Conservation (phyloP, 371 early-diverging fungal genomes). For the Rhizopus sp. region DNA sequence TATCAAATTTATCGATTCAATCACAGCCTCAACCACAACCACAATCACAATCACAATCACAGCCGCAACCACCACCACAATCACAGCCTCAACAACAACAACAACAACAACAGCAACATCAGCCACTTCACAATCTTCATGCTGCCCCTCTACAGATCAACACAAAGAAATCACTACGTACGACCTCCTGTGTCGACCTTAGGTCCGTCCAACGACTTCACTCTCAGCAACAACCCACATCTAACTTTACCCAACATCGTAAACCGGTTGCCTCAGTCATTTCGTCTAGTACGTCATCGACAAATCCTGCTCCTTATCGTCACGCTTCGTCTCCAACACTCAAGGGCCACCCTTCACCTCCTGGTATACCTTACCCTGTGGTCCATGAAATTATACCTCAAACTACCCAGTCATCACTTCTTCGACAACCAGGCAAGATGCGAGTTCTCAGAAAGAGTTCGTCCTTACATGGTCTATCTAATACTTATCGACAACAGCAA, state of each 20-base stretch:
- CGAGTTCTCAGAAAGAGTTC: conserved; percentile 20
- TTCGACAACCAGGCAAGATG: conserved; percentile 20
- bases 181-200: conserved; percentile 24
- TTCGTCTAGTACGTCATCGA: conserved; percentile 9
- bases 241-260: conserved; percentile 13
- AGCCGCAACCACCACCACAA: no score
- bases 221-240: conserved; percentile 1
- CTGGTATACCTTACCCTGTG: not conserved
- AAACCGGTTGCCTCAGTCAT: conserved; percentile 19
- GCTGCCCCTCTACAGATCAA: conserved; percentile 18
- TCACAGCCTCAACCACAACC: not conserved
- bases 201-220: conserved; percentile 19
- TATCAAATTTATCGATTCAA: conserved; percentile 17
- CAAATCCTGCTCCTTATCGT: conserved; percentile 13
- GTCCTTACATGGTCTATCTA: conserved; percentile 20
- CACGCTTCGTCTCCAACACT: not conserved
- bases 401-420: conserved; percentile 15
- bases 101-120: conserved; percentile 2
- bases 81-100: no score
- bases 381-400: conserved; percentile 8
- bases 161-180: conserved; percentile 3
- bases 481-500: conserved; percentile 16
- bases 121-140: conserved; percentile 27
- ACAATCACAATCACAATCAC: no score
- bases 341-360: not conserved